Evolutionary conservation across 371 early-diverging fungal genomes (phyloP).

Genomic region (Mortierella sp.): DNA sequence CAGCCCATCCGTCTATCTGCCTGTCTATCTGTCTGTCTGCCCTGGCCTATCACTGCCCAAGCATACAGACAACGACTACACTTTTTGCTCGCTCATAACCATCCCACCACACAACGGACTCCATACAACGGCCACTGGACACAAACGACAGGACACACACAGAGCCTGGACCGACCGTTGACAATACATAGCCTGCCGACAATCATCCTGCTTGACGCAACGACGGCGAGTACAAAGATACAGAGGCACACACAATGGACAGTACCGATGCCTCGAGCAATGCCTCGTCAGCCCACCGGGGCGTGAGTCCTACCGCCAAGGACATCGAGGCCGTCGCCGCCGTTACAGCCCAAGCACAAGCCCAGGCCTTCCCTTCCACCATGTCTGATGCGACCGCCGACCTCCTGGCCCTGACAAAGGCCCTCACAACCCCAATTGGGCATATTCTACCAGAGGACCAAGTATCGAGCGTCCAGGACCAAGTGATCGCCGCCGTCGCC

Average conservation of each 20-base stretch:
- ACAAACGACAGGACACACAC: background rate
- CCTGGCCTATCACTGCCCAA: background rate
- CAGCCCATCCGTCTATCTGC: background rate
- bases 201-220: background rate
- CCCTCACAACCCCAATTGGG: slow-evolving; percentile 34
- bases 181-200: background rate
- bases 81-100: background rate
- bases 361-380: slow-evolving; percentile 21
- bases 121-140: background rate
- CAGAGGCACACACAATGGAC: background rate
- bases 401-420: slow-evolving; percentile 31
- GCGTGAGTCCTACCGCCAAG: slow-evolving; percentile 20
- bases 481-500: slow-evolving; percentile 28
- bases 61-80: background rate
- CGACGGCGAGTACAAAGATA: slow-evolving; percentile 7
- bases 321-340: slow-evolving; percentile 20
- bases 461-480: background rate
- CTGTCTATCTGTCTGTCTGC: background rate
- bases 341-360: slow-evolving; percentile 16
- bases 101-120: background rate
- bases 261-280: background rate
- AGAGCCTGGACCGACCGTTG: background rate
- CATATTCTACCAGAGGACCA: slow-evolving; percentile 7
- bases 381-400: slow-evolving; percentile 19
- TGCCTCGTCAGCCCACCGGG: slow-evolving; percentile 6